A percentile compares a stretch with the other conserved stretches of the same genome.
Conservation (phyloP, 2,329 filamentous ascomycete species). For the Colletotrichum sp. region DNA sequence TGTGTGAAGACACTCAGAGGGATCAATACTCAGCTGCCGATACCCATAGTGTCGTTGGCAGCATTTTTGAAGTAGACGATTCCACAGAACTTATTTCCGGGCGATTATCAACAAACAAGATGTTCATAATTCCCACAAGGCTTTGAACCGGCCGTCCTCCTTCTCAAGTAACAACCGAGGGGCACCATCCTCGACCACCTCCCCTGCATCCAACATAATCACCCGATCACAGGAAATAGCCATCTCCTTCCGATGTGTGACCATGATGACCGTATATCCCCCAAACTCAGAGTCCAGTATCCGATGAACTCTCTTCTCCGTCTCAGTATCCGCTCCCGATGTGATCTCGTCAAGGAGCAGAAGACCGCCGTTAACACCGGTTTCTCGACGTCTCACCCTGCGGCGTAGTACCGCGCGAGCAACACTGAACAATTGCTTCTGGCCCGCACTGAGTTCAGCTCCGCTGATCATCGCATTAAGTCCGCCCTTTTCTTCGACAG, state of each 20-base stretch:
- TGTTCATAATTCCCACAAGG: neutral
- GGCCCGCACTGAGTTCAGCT: slow-evolving; percentile 58
- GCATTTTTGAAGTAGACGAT: neutral
- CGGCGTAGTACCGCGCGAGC: slow-evolving; percentile 61
- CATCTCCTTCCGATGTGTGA: neutral
- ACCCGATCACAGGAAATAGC: neutral
- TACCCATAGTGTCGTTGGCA: neutral
- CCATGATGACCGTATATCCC: neutral
- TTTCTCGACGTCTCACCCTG: slow-evolving; percentile 27
- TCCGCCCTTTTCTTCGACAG: neutral
- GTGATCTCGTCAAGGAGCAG: slow-evolving; percentile 38
- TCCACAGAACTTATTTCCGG: neutral
- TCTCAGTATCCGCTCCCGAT: slow-evolving; percentile 34
- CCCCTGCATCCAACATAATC: neutral
- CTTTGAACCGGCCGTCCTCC: neutral
- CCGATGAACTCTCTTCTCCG: slow-evolving; percentile 14
- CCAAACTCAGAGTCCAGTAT: neutral
- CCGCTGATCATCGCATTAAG: slow-evolving; percentile 34
- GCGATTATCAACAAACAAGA: neutral
- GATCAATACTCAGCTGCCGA: neutral
- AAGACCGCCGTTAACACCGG: slow-evolving; percentile 20
- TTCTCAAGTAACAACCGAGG: neutral
- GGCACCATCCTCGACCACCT: neutral
- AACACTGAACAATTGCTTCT: slow-evolving; percentile 69
- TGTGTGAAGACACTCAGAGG: too few relatives aligned